A percentile compares a stretch with the other conserved stretches of the same genome.
These are phyloP conservation scores for Suillus cothurnatus DNA, from an alignment of 768 basidiomycete species.

Conservation along the genomic window DNA sequence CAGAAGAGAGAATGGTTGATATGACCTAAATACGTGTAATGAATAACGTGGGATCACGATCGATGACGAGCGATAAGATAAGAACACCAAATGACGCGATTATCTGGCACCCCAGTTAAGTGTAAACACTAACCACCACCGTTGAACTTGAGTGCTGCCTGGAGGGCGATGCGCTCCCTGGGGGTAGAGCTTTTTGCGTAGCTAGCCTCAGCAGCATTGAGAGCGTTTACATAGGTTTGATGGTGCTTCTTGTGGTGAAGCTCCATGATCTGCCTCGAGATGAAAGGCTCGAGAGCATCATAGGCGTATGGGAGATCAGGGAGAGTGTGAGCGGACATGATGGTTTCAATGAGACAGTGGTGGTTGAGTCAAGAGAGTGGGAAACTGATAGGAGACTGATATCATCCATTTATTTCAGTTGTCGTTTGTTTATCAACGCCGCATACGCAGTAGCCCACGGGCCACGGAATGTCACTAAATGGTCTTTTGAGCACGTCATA, in stretches of 20 bases:
- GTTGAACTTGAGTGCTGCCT: constrained; percentile 94
- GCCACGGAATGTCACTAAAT: not conserved
- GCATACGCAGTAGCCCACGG: not conserved
- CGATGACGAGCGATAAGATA: constrained; percentile 19
- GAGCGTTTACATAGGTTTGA: constrained; percentile 89
- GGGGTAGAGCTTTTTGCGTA: constrained; percentile 69
- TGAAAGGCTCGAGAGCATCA: constrained; percentile 93
- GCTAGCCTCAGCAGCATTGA: constrained; percentile 85
- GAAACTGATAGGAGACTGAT: constrained; percentile 9
- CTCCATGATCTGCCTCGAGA: constrained; percentile 89
- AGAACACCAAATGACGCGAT: not conserved
- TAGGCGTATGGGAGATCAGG: constrained; percentile 79
- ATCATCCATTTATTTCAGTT: constrained; percentile 20
- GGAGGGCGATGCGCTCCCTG: constrained; percentile 84
- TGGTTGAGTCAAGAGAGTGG: constrained; percentile 7
- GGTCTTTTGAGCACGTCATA: not conserved
- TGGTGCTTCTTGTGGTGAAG: constrained; percentile 97
- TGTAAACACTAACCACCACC: constrained; percentile 72
- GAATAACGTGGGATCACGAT: constrained; percentile 12
- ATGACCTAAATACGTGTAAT: constrained; percentile 54
- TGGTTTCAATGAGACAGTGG: constrained; percentile 9
- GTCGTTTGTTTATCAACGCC: constrained; percentile 19
- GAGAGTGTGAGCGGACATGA: constrained; percentile 54
- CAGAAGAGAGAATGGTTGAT: constrained; percentile 97
- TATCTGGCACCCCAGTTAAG: not conserved